Evolutionary conservation across 2,329 filamentous ascomycete species (phyloP), one percentile per base, ranked within the genome.

Genomic region (Aspergillus persii): DNA sequence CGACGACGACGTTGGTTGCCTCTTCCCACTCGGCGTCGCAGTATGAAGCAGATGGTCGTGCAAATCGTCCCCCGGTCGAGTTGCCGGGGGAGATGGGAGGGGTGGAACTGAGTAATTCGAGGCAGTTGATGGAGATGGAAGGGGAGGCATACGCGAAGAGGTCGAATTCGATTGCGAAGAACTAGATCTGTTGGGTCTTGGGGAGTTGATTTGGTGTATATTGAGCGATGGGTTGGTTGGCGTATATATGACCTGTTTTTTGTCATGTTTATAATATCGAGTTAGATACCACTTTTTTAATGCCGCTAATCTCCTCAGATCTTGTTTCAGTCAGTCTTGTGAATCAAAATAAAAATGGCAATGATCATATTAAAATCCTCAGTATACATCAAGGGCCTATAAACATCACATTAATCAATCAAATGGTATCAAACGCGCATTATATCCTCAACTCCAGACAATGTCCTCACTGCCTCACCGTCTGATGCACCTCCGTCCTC

Each of bases 401-500:
- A 36, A 36, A 36, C 33, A 36, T 4, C 8, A 4, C 11, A 36
- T 4, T 2, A 36, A 36, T 36, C 9, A 36, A 36, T 36, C 33
- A 36, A 36, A n/a, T 41, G 36, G 36, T 41, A 41, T 41, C 36
- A 41, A 12, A 41, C 36, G 36, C 36, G n/a, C 36, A 41, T 41
- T 11, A 36, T 4, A 36, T 12, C 8, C 9, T 9, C 0, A 36
- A 15, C 33, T 36, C 33, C 33, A 36, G 8, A 31, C 30, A 5
- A 8, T 31, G 3, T 9, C 15, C 33, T 47, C 44, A 26, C 26
- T 27, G 18, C 18, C 8, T 50, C 8, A 56, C 53, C 27, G 58
- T 60, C 48, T 66, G 65, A 46, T 80, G 73, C 41, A 82, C 76
- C 63, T 81, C 77, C 0, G 79, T 76, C 31, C 74, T 74, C 0